phyloP scores from a whole-genome alignment of 176 grass and related monocot species.

The Triticum monococcum region DNA sequence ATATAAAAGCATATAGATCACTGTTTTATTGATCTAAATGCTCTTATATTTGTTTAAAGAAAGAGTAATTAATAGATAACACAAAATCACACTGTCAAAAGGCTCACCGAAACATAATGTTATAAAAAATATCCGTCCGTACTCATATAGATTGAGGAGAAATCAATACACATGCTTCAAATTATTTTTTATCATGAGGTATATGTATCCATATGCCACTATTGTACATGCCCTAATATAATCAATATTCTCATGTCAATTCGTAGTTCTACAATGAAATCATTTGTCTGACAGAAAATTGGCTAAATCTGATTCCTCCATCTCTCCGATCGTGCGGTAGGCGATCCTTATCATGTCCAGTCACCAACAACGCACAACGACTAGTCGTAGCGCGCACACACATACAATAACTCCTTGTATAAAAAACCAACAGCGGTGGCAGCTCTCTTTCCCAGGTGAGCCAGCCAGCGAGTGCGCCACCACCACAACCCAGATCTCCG shows the following conservation, averaged over 20 bases:
- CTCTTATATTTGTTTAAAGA: no score
- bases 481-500: slow-evolving; percentile 29
- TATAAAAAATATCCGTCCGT: no score
- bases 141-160: no score
- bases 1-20: no score
- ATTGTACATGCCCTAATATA: no score
- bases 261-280: neutral
- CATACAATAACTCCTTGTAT: slow-evolving; percentile 23
- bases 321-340: slow-evolving; percentile 22
- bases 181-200: no score
- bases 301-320: slow-evolving; percentile 20
- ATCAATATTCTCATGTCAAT: neutral
- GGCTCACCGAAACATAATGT: no score
- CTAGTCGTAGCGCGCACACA: slow-evolving; percentile 19
- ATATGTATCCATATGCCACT: no score
- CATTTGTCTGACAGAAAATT: neutral
- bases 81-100: no score
- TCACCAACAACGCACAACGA: slow-evolving; percentile 16
- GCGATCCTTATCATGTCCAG: slow-evolving; percentile 40
- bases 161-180: no score
- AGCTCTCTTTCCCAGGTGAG: slow-evolving; percentile 35
- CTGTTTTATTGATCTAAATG: no score
- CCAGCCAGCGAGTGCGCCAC: slow-evolving; percentile 26
- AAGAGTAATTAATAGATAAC: no score
- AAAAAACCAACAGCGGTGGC: slow-evolving; percentile 38